Evolutionary conservation across 768 basidiomycete genomes (phyloP).

Genomic region (Roridomyces roridus): DNA sequence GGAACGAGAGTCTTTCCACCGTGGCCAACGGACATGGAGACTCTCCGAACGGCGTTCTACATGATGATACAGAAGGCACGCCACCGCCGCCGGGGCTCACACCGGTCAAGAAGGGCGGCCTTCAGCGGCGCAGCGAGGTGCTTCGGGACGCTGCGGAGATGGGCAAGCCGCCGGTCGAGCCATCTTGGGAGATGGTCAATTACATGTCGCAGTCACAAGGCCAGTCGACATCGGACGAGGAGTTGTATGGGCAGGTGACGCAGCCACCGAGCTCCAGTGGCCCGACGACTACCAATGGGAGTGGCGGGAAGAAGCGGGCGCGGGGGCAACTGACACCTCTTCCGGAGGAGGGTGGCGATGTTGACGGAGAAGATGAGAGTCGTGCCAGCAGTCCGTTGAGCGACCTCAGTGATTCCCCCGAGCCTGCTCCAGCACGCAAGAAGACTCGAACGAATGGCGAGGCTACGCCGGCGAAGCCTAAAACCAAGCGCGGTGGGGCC

Average conservation of each 20-base stretch:
- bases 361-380: neutral
- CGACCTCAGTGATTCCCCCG: constrained; percentile 10
- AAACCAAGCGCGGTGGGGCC: constrained; percentile 3
- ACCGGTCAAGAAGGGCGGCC: constrained; percentile 31
- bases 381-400: constrained; percentile 16
- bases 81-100: constrained; percentile 28
- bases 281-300: neutral
- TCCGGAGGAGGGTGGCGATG: constrained; percentile 40
- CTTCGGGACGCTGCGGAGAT: constrained; percentile 52
- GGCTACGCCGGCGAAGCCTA: too few relatives aligned
- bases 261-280: constrained; percentile 1
- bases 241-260: constrained; percentile 22
- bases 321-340: constrained; percentile 50
- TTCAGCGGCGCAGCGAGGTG: constrained; percentile 57
- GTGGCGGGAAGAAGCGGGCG: constrained; percentile 45
- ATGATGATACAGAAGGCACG: too few relatives aligned
- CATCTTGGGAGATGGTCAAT: constrained; percentile 63
- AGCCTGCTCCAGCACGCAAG: constrained; percentile 15
- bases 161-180: constrained; percentile 48
- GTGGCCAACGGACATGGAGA: neutral
- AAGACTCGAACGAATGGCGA: neutral
- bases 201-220: constrained; percentile 38
- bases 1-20: neutral
- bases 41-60: too few relatives aligned
- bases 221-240: constrained; percentile 14